A percentile compares a stretch with the other conserved stretches of the same genome.
Conservation (phyloP, 208 protist species). For the Acanthamoeba castellanii region DNA sequence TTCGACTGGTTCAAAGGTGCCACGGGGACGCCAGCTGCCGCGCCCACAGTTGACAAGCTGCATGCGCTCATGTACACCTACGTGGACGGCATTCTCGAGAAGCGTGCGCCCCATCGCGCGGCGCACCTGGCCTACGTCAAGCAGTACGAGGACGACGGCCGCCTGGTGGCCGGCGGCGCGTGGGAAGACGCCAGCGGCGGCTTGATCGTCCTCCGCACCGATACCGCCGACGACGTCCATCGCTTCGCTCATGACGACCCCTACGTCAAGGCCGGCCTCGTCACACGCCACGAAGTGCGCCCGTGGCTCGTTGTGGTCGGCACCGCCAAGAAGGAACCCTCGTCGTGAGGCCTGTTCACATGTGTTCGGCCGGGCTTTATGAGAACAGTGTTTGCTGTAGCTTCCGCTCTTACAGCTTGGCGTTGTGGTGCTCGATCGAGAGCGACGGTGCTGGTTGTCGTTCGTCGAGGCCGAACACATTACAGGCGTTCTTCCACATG, state of each 20-base stretch:
- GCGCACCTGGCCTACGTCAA: conserved; percentile 32
- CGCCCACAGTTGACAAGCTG: conserved; percentile 15
- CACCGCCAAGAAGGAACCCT: conserved; percentile 45
- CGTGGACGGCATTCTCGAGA: background rate
- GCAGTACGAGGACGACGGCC: background rate
- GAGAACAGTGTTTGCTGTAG: too few relatives aligned
- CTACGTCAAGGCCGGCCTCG: conserved; percentile 35
- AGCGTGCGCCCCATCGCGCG: background rate
- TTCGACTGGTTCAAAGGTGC: too few relatives aligned
- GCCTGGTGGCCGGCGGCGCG: conserved; percentile 21
- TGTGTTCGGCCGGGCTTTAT: too few relatives aligned
- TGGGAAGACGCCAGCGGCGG: conserved; percentile 46
- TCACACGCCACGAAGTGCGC: conserved; percentile 44
- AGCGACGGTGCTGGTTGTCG: too few relatives aligned
- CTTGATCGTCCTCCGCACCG: conserved; percentile 39
- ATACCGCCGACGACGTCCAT: background rate
- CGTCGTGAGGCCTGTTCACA: too few relatives aligned
- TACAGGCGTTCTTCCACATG: conserved; percentile 71
- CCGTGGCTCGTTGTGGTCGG: conserved; percentile 41
- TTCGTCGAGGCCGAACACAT: conserved; percentile 34
- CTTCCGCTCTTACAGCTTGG: too few relatives aligned
- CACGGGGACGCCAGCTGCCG: background rate
- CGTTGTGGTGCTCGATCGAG: too few relatives aligned
- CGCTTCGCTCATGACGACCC: background rate
- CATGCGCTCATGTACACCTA: conserved; percentile 37